Evolutionary conservation across 495 filamentous ascomycete genomes (phyloP).

Genomic region (Neurospora sp.): DNA sequence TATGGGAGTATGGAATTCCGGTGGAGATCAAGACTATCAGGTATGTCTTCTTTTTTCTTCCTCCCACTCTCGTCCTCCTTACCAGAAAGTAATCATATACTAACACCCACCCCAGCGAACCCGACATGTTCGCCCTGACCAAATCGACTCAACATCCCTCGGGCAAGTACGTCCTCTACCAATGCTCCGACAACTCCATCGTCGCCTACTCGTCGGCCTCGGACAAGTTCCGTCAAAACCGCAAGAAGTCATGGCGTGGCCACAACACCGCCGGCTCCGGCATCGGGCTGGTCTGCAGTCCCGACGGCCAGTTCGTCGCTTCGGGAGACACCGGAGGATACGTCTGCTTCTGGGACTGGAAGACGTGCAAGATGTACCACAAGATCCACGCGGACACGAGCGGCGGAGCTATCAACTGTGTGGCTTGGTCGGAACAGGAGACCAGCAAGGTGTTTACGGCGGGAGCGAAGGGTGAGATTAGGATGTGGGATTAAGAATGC

Average conservation of each 20-base stretch:
- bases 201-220: constrained; percentile 71
- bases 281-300: constrained; percentile 77
- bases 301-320: constrained; percentile 81
- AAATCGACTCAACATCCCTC: constrained; percentile 73
- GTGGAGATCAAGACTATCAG: constrained; percentile 47
- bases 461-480: constrained; percentile 78
- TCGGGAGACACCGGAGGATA: constrained; percentile 79
- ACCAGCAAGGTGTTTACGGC: constrained; percentile 87
- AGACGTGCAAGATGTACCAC: constrained; percentile 96
- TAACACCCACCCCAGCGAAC: constrained; percentile 85
- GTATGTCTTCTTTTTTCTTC: constrained; percentile 7
- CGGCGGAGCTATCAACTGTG: constrained; percentile 65
- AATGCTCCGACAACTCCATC: constrained; percentile 89
- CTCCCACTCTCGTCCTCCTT: too few relatives aligned
- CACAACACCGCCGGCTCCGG: constrained; percentile 94
- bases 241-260: constrained; percentile 91
- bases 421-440: constrained; percentile 93
- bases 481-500: constrained; percentile 75
- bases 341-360: constrained; percentile 97
- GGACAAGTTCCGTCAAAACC: constrained; percentile 95
- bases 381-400: constrained; percentile 66
- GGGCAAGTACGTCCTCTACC: constrained; percentile 87
- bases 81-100: constrained; percentile 20
- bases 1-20: constrained; percentile 96
- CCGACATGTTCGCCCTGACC: constrained; percentile 91